Conservation (phyloP, 208 protist species). For the Leishmania braziliensis region DNA sequence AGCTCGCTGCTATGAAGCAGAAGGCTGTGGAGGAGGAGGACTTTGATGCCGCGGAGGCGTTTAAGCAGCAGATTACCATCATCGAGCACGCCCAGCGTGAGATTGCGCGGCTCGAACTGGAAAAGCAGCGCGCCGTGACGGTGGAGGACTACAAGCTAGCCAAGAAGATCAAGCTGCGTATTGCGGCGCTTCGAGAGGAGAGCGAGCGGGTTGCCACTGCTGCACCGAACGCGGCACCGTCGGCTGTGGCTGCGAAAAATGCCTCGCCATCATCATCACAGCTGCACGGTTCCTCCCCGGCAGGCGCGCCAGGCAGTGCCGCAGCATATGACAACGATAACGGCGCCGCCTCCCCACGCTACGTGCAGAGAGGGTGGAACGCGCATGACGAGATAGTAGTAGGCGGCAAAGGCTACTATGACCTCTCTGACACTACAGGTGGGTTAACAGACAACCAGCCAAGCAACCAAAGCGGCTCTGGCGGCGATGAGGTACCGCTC, state of each 20-base stretch:
- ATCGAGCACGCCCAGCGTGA: conserved; percentile 47
- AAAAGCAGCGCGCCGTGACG: conserved; percentile 71
- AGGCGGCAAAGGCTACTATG: conserved; percentile 65
- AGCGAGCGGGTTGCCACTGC: conserved; percentile 12
- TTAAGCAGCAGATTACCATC: conserved; percentile 65
- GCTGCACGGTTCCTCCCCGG: neutral
- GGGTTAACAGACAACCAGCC: conserved; percentile 3
- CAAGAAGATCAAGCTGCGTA: conserved; percentile 81
- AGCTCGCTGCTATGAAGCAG: conserved; percentile 64
- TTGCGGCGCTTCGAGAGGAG: conserved; percentile 50
- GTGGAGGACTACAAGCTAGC: conserved; percentile 81
- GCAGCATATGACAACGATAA: neutral
- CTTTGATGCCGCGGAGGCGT: conserved; percentile 79
- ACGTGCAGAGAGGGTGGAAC: conserved; percentile 2
- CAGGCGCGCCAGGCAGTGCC: neutral
- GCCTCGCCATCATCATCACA: neutral
- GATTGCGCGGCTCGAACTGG: conserved; percentile 61
- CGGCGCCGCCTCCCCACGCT: neutral
- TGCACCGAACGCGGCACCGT: neutral
- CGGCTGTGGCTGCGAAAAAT: neutral
- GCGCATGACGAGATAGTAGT: conserved; percentile 72
- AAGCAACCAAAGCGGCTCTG: neutral
- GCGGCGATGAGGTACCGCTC: conserved; percentile 32
- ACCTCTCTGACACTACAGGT: conserved; percentile 38
- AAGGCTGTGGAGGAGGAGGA: conserved; percentile 83